Evolutionary conservation across 2,329 filamentous ascomycete genomes (phyloP).

Genomic region (Microascus cirrosus): DNA sequence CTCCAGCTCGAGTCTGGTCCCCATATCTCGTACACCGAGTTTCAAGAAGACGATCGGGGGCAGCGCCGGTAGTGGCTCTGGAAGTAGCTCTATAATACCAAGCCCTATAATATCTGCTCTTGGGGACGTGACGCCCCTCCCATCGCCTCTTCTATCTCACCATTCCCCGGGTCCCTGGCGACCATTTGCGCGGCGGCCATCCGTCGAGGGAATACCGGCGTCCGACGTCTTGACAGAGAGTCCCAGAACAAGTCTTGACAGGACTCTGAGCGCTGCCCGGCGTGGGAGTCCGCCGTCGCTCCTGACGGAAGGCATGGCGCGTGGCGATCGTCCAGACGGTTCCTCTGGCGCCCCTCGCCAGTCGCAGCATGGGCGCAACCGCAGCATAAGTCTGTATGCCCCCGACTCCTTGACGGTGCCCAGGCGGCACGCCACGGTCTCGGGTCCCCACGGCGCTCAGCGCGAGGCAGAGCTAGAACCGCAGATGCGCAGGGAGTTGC

Average conservation of each 20-base stretch:
- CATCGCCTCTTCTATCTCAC: conserved; percentile 57
- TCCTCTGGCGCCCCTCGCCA: background rate
- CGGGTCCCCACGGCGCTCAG: conserved; percentile 42
- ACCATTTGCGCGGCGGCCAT: conserved; percentile 36
- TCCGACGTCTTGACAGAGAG: conserved; percentile 22
- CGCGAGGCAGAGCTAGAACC: conserved; percentile 25
- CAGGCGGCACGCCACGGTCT: conserved; percentile 64
- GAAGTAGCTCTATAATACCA: conserved; percentile 56
- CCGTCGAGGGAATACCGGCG: conserved; percentile 27
- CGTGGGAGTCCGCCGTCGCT: background rate
- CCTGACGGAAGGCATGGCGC: background rate
- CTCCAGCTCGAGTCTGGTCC: conserved; percentile 33
- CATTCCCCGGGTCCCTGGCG: conserved; percentile 60
- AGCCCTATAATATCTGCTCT: conserved; percentile 66
- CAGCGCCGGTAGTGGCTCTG: conserved; percentile 36
- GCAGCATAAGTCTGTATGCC: conserved; percentile 81
- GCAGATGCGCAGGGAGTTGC: conserved; percentile 61
- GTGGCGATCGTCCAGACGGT: background rate
- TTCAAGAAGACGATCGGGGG: conserved; percentile 43
- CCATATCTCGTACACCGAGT: conserved; percentile 49
- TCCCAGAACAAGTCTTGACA: conserved; percentile 33
- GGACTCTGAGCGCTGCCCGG: conserved; percentile 36
- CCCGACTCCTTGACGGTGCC: conserved; percentile 60
- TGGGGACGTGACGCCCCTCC: conserved; percentile 68
- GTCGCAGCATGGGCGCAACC: conserved; percentile 52